Evolutionary conservation across 225 moss, liverwort and hornwort species (phyloP).

Genomic region (Marchantia paleacea): DNA sequence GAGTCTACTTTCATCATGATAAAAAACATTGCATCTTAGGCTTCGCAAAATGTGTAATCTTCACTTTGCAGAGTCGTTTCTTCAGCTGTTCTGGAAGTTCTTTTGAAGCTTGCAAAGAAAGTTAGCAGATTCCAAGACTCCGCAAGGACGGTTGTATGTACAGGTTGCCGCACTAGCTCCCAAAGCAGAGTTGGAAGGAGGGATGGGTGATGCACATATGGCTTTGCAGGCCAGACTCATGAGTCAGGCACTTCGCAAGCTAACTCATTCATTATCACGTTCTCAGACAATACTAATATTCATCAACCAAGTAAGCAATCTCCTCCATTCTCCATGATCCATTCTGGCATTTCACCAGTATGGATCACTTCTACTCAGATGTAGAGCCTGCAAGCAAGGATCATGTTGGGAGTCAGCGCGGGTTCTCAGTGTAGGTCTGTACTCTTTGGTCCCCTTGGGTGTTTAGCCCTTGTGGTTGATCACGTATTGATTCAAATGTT

Average conservation of each 20-base stretch:
- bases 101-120: background rate
- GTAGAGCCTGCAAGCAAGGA: background rate
- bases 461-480: no score
- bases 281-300: conserved; percentile 68
- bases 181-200: conserved; percentile 83
- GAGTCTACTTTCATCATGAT: background rate
- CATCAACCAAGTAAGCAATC: conserved; percentile 61
- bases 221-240: conserved; percentile 77
- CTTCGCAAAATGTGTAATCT: background rate
- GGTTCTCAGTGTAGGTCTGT: no score
- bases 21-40: background rate
- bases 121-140: background rate
- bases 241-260: conserved; percentile 79
- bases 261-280: conserved; percentile 71
- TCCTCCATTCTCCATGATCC: background rate
- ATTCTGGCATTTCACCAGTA: background rate
- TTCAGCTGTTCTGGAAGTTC: background rate
- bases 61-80: background rate
- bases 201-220: conserved; percentile 80
- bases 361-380: background rate
- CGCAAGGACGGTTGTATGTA: background rate
- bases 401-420: background rate
- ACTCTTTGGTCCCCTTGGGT: no score
- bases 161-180: conserved; percentile 89
- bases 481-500: no score